These are phyloP conservation scores for Barnettozyma sucrosica DNA, from an alignment of 805 yeast species.

Conservation along the genomic window DNA sequence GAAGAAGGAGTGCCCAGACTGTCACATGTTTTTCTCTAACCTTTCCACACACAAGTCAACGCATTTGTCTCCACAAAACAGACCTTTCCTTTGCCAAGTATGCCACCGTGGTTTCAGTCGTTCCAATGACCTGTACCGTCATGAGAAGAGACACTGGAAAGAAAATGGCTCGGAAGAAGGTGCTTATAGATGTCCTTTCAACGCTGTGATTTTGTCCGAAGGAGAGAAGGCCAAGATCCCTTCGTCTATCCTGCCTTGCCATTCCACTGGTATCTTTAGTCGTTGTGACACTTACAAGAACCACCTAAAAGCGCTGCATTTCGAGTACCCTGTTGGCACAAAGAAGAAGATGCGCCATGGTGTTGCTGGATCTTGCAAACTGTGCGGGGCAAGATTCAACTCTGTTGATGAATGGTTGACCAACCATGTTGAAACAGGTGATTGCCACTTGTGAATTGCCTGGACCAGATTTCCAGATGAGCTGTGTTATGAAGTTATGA, in stretches of 20 bases:
- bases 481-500: neutral
- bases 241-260: slow-evolving; percentile 40
- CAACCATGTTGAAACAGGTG: slow-evolving; percentile 54
- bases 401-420: slow-evolving; percentile 78
- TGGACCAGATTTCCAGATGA: neutral
- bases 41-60: slow-evolving; percentile 80
- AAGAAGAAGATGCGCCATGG: slow-evolving; percentile 66
- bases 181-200: slow-evolving; percentile 78
- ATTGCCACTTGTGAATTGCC: slow-evolving; percentile 12
- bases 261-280: slow-evolving; percentile 77
- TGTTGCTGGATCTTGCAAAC: slow-evolving; percentile 70
- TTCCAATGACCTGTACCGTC: slow-evolving; percentile 81
- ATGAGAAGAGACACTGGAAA: slow-evolving; percentile 79
- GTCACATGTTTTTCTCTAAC: slow-evolving; percentile 65
- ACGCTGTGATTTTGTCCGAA: slow-evolving; percentile 20
- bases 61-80: slow-evolving; percentile 61
- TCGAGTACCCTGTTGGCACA: slow-evolving; percentile 83
- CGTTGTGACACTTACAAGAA: slow-evolving; percentile 90
- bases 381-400: slow-evolving; percentile 60
- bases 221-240: slow-evolving; percentile 4
- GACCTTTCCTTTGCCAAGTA: slow-evolving; percentile 73
- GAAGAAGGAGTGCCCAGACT: slow-evolving; percentile 68
- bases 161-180: slow-evolving; percentile 61
- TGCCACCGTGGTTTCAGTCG: slow-evolving; percentile 86
- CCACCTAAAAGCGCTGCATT: slow-evolving; percentile 85